phyloP scores from a whole-genome alignment of 306 rosid genomes.

The Abrus pulchellus region DNA sequence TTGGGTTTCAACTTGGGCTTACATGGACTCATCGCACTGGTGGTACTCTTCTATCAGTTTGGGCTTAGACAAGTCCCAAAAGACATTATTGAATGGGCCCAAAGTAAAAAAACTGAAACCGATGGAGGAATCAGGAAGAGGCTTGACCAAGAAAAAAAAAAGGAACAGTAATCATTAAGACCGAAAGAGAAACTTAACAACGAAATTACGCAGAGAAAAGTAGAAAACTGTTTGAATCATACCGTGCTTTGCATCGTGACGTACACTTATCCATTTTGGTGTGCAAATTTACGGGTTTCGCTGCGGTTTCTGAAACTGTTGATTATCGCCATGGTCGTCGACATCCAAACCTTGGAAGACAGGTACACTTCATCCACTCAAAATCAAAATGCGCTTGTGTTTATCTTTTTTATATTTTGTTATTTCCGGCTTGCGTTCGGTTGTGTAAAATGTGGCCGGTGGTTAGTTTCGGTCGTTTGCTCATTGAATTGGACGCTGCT shows the following conservation, averaged over 20 bases:
- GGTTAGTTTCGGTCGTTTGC: constrained; percentile 30
- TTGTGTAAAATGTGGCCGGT: not conserved
- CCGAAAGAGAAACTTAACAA: not conserved
- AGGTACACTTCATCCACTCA: constrained; percentile 54
- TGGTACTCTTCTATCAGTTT: not conserved
- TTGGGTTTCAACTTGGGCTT: constrained; percentile 19
- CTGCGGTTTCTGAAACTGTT: constrained; percentile 29
- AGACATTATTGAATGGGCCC: not conserved
- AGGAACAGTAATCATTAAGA: not conserved
- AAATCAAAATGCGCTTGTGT: constrained; percentile 10
- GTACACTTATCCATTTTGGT: constrained; percentile 16
- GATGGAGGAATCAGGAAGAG: too few species aligned
- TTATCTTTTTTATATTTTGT: not conserved
- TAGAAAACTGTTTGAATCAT: constrained; percentile 16
- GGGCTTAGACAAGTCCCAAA: not conserved
- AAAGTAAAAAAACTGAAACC: not conserved
- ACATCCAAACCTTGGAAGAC: constrained; percentile 61
- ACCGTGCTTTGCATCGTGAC: constrained; percentile 41
- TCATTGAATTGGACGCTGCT: constrained; percentile 25
- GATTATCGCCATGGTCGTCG: constrained; percentile 61
- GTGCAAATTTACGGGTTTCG: not conserved
- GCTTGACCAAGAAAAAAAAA: not conserved
- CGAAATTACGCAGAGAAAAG: not conserved
- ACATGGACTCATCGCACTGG: not conserved
- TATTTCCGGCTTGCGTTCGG: constrained; percentile 24